Evolutionary conservation across 2,329 filamentous ascomycete species (phyloP).

Genomic region (Acrodontium crateriforme): DNA sequence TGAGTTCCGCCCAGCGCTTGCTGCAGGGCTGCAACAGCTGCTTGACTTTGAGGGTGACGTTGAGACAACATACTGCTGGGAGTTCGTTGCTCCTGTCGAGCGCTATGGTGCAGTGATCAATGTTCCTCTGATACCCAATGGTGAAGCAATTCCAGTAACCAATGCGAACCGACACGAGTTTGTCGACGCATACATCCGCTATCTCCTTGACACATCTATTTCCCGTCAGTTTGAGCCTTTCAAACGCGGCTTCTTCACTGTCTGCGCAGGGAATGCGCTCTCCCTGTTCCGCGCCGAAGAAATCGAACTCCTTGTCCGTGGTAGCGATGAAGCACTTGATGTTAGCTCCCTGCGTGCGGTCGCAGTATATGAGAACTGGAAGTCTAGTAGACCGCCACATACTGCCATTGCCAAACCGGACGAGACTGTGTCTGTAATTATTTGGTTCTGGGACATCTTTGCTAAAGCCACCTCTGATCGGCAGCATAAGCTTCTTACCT

Average conservation of each 20-base stretch:
- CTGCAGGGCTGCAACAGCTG: constrained; percentile 59
- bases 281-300: constrained; percentile 81
- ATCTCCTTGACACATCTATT: constrained; percentile 66
- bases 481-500: constrained; percentile 67
- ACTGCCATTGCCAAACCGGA: constrained; percentile 26
- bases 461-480: constrained; percentile 47
- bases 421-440: constrained; percentile 51
- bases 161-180: constrained; percentile 74
- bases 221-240: constrained; percentile 81
- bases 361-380: constrained; percentile 72
- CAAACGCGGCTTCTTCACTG: constrained; percentile 84
- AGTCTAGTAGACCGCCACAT: constrained; percentile 25
- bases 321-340: constrained; percentile 72
- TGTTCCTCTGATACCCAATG: constrained; percentile 59
- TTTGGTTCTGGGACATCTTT: constrained; percentile 86
- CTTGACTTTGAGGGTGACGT: constrained; percentile 78
- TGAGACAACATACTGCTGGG: constrained; percentile 62
- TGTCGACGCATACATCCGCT: constrained; percentile 69
- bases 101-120: constrained; percentile 56
- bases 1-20: constrained; percentile 64
- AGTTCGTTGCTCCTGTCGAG: constrained; percentile 67
- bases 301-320: constrained; percentile 74
- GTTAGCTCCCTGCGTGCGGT: constrained; percentile 62
- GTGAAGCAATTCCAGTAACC: constrained; percentile 64
- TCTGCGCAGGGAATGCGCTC: constrained; percentile 77